Base-by-base conservation (phyloP, 495 filamentous ascomycete genomes). In the Neurospora sp. region DNA sequence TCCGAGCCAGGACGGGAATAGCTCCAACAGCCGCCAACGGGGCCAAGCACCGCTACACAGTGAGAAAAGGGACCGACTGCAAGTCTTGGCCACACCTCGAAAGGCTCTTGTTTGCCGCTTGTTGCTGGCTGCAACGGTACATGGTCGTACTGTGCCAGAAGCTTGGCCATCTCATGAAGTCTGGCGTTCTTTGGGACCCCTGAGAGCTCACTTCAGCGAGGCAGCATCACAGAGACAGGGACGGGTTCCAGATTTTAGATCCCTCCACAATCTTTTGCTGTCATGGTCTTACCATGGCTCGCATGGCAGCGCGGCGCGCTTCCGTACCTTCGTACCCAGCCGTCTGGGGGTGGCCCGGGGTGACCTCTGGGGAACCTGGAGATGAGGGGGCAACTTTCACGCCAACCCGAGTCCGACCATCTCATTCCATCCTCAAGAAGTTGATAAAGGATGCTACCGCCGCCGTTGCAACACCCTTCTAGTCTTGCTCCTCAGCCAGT, bases 1-100 rank as follows among this genome's bases (percentile, higher is more conserved):
- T 77, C 79, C 78, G 77, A 3, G 23, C 23, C 75, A 39, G 42
- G 27, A 59, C 12, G 27, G 54, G 62, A 48, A 35, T 31, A 66
- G 54, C 70, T 35, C 37, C 31, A 39, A 71, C 71, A 31, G 23
- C 40, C 12, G 4, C 27, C 42, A 31, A 46, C 69, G 70, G 69
- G 69, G 71, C 48, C 72, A 73, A 37, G 72, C 41, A 11, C 20
- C 41, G 27, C 37, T 40, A 62, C 39, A 74, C 74, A 62, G 72
- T 62, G 42, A 62, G 59, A 42, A 41, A 18, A 66, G 69, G 46
- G 69, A 46, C 18, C 39, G 14, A 18, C 7, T 31, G 5, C 27
- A n/a, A 38, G 23, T 66, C 59, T 73, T 42, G 38, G 69, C 41
- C 38, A 40, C n/a, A n/a, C 38, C 42, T 39, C 72, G 10, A 72